Percentiles rank a stretch among this genome's conserved stretches.
phyloP scores from a whole-genome alignment of 176 grass and related monocot genomes.

The Aegilops tauschii region DNA sequence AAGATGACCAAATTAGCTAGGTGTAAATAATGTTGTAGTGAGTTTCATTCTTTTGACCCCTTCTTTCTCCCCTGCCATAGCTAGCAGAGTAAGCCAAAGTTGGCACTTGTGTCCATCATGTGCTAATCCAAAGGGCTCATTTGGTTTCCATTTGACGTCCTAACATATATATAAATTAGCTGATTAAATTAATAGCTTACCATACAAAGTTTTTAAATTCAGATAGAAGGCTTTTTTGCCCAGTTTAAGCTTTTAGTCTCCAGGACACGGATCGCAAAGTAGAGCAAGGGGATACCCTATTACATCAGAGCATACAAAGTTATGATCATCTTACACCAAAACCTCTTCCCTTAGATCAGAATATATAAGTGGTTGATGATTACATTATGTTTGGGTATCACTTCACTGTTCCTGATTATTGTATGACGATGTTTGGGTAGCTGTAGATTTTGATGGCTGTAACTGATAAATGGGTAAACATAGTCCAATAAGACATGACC shows the following conservation, averaged over 20 bases:
- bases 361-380: background rate
- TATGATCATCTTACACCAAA: background rate
- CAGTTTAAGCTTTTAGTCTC: background rate
- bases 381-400: background rate
- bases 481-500: background rate
- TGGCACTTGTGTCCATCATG: slow-evolving; percentile 18
- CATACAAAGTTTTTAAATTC: background rate
- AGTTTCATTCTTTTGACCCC: slow-evolving; percentile 25
- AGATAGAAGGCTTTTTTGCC: background rate
- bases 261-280: background rate
- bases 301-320: background rate
- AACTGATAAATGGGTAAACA: background rate
- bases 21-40: slow-evolving; percentile 41
- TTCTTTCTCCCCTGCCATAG: background rate
- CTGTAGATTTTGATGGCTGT: background rate
- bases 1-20: slow-evolving; percentile 42
- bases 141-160: slow-evolving; percentile 1
- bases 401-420: background rate
- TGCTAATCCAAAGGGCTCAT: slow-evolving; percentile 13
- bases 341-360: background rate
- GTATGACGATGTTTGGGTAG: background rate
- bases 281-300: background rate
- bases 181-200: slow-evolving; percentile 26
- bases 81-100: slow-evolving; percentile 18
- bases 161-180: slow-evolving; percentile 15